Conservation (phyloP, 225 moss, liverwort and hornwort genomes). For the Straminergon stramineum region DNA sequence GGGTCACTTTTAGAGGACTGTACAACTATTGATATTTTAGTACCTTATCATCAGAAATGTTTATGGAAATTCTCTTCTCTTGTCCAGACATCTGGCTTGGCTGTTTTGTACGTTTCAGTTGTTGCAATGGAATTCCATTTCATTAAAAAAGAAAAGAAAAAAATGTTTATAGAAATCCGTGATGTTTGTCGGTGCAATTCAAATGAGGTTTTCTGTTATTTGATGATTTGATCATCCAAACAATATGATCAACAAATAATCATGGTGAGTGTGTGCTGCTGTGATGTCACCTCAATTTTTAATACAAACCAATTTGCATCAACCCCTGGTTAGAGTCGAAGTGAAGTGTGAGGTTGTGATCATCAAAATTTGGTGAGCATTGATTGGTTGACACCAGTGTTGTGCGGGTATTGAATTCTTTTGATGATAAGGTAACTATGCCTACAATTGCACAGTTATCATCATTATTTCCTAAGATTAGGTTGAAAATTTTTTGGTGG, state of each 20-base stretch:
- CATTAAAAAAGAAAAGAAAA: no score
- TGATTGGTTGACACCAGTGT: not conserved
- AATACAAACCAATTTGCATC: not conserved
- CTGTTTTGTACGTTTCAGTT: no score
- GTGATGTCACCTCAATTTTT: not conserved
- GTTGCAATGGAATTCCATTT: no score
- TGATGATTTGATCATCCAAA: not conserved
- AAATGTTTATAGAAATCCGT: no score
- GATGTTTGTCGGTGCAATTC: not conserved
- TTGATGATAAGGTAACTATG: not conserved
- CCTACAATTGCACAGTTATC: no score
- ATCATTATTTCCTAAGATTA: no score
- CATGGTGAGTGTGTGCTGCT: not conserved
- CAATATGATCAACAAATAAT: no score
- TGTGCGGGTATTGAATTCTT: no score
- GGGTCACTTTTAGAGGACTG: not conserved
- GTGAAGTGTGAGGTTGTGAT: not conserved
- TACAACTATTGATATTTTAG: not conserved
- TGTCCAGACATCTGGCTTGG: no score
- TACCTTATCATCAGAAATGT: not conserved
- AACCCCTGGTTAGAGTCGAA: accelerated
- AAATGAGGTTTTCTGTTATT: not conserved
- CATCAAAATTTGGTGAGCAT: not conserved
- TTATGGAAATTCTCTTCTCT: not conserved
- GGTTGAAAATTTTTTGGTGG: no score